Evolutionary conservation across 2,329 filamentous ascomycete genomes (phyloP).

Genomic region (Nemania sp.): DNA sequence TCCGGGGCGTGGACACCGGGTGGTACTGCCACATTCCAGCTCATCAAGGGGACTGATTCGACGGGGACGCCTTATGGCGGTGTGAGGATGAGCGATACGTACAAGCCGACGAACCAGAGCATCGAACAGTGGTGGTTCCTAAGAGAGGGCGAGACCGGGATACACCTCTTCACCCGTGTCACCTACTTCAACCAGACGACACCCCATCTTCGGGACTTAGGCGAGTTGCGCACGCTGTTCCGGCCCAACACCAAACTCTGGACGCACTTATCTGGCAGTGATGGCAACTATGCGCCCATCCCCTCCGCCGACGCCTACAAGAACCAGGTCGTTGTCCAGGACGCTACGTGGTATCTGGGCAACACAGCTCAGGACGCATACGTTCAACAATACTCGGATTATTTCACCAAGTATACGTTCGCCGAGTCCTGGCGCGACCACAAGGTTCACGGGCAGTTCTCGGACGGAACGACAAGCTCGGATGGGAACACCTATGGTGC

Average conservation of each 20-base stretch:
- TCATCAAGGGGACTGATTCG: constrained; percentile 49
- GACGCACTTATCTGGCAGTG: constrained; percentile 63
- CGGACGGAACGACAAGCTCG: constrained; percentile 54
- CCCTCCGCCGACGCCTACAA: constrained; percentile 50
- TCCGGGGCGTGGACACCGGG: constrained; percentile 64
- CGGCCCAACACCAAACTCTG: constrained; percentile 62
- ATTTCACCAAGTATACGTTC: constrained; percentile 71
- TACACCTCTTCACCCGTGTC: constrained; percentile 64
- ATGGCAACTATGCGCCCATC: constrained; percentile 57
- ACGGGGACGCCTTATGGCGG: constrained; percentile 58
- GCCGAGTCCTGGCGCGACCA: constrained; percentile 62
- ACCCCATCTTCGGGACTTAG: constrained; percentile 60
- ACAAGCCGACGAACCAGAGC: constrained; percentile 59
- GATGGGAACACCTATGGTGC: constrained; percentile 60
- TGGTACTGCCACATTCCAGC: constrained; percentile 51
- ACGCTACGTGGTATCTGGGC: constrained; percentile 65
- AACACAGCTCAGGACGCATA: constrained; percentile 59
- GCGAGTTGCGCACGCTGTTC: constrained; percentile 66
- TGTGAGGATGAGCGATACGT: constrained; percentile 63
- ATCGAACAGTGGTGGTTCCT: constrained; percentile 69
- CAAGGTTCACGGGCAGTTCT: constrained; percentile 49
- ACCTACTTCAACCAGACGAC: constrained; percentile 61
- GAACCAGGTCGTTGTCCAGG: constrained; percentile 54
- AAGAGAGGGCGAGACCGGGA: constrained; percentile 63
- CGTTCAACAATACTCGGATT: constrained; percentile 48